Conservation (phyloP, 345 rosid genomes). For the Reutealis trisperma region DNA sequence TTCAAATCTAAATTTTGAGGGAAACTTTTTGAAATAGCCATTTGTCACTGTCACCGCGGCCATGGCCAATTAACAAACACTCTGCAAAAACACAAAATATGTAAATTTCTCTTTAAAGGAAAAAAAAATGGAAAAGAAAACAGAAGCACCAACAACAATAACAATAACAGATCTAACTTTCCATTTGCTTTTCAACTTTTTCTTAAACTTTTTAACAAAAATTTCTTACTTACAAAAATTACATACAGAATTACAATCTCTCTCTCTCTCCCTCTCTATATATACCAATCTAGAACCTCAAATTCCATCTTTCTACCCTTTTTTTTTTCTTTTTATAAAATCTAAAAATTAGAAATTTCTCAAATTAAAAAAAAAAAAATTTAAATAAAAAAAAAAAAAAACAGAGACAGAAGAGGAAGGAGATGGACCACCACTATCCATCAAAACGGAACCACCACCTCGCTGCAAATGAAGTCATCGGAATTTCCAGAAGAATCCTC, state of each 20-base stretch:
- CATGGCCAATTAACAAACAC: too few relatives aligned
- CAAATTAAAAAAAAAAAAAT: not conserved
- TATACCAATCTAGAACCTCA: constrained; percentile 37
- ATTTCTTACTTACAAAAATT: constrained; percentile 46
- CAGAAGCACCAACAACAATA: not conserved
- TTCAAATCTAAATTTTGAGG: too few relatives aligned
- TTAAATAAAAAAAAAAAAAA: too few relatives aligned
- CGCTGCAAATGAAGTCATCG: constrained; percentile 68
- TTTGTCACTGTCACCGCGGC: too few relatives aligned
- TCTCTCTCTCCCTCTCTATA: constrained; percentile 14
- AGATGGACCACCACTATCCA: not conserved
- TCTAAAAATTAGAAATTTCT: not conserved
- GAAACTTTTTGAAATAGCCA: too few relatives aligned
- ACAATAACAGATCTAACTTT: not conserved
- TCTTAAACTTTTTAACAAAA: constrained; percentile 17
- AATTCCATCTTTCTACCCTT: constrained; percentile 1
- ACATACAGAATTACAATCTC: constrained; percentile 42
- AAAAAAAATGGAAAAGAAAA: too few relatives aligned
- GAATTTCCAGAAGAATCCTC: constrained; percentile 55
- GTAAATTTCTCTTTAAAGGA: too few relatives aligned
- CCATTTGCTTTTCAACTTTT: constrained; percentile 11
- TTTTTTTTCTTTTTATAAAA: not conserved
- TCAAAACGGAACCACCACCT: constrained; percentile 70
- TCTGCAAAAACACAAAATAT: too few relatives aligned
- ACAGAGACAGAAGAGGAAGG: too few relatives aligned